A percentile compares a stretch with the other conserved stretches of the same genome.
Conservation (phyloP, 2,329 filamentous ascomycete species). For the Sordariomycetes sp. region DNA sequence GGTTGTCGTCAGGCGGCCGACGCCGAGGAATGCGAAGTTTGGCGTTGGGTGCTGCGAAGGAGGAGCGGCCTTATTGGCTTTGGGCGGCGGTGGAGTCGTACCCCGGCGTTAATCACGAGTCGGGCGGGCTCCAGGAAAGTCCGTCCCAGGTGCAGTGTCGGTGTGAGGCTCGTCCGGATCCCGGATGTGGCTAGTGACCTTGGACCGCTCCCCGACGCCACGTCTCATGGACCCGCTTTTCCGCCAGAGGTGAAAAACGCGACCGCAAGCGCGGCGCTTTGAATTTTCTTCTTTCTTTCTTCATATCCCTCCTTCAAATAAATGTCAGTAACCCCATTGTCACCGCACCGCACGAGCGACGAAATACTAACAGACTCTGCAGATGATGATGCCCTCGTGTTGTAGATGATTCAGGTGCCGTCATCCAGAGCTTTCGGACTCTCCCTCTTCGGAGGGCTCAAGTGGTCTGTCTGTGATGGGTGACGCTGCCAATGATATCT, state of each 20-base stretch:
- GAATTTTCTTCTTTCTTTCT: constrained; percentile 1
- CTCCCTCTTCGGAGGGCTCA: constrained; percentile 3
- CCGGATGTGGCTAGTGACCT: background rate
- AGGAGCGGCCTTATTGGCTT: background rate
- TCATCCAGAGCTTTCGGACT: constrained; percentile 2
- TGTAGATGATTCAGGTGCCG: constrained; percentile 2
- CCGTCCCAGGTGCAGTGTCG: too few species aligned
- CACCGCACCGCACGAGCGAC: background rate
- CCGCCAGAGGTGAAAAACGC: background rate
- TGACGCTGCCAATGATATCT: constrained; percentile 4
- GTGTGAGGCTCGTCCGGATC: background rate
- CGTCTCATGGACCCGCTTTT: background rate
- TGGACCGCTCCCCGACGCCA: background rate
- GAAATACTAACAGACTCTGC: background rate
- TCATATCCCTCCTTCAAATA: constrained; percentile 6
- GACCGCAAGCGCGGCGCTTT: background rate
- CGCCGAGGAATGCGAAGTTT: constrained; percentile 1
- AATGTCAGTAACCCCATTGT: constrained; percentile 2
- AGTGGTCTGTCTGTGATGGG: constrained; percentile 4
- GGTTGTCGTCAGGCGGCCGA: constrained; percentile 2
- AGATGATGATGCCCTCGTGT: constrained; percentile 6
- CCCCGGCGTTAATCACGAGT: background rate
- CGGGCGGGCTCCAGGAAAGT: background rate
- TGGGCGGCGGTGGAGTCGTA: background rate
- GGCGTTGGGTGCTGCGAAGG: background rate